These are phyloP conservation scores for Xylaria sp. DNA, from an alignment of 2,329 filamentous ascomycete species.

Conservation along the genomic window DNA sequence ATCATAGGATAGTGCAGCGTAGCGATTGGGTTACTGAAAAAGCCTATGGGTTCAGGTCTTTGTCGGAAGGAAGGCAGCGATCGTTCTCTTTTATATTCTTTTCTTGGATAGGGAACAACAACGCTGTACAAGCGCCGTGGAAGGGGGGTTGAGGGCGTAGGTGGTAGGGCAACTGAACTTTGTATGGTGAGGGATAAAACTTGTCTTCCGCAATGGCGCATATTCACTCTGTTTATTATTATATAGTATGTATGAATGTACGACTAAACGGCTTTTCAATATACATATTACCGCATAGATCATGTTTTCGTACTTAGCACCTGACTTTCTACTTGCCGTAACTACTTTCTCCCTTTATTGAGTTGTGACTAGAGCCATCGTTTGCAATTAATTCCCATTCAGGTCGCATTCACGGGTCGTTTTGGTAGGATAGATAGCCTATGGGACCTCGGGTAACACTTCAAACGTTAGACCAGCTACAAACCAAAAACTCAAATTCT, in stretches of 20 bases:
- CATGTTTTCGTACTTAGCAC: not conserved
- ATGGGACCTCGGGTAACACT: too few relatives aligned
- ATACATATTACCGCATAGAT: not conserved
- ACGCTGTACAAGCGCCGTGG: not conserved
- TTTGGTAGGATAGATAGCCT: too few relatives aligned
- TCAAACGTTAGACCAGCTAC: too few relatives aligned
- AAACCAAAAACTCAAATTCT: too few relatives aligned
- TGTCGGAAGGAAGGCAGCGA: slow-evolving; percentile 7
- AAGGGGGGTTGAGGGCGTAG: not conserved
- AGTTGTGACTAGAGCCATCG: too few relatives aligned
- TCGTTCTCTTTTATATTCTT: slow-evolving; percentile 29
- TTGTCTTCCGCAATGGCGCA: slow-evolving; percentile 16
- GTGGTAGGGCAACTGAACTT: slow-evolving; percentile 8
- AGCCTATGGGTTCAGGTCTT: slow-evolving; percentile 25
- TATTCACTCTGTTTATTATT: slow-evolving; percentile 9
- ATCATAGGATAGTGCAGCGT: slow-evolving; percentile 32
- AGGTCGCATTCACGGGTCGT: too few relatives aligned
- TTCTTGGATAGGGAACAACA: not conserved
- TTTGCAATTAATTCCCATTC: too few relatives aligned
- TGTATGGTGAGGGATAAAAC: not conserved
- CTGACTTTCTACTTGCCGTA: not conserved
- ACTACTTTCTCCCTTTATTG: not conserved
- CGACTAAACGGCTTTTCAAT: slow-evolving; percentile 27
- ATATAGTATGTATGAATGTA: slow-evolving; percentile 37
- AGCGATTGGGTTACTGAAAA: slow-evolving; percentile 40